phyloP scores from a whole-genome alignment of 2,329 filamentous ascomycete genomes.

The Annulohypoxylon truncatum region DNA sequence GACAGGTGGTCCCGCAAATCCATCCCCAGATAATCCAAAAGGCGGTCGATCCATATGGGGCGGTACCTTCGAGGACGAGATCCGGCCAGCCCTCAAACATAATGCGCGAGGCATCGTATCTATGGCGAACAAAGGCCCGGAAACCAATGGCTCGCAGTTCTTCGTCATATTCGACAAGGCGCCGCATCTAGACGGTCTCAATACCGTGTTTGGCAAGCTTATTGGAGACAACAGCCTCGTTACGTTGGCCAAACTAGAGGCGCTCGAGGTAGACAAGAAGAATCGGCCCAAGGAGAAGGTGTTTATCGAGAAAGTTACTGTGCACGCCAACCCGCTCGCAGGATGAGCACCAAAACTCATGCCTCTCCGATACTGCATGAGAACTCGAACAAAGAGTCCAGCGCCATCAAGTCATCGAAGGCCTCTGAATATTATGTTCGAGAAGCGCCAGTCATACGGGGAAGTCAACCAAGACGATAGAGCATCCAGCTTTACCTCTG shows the following conservation, averaged over 20 bases:
- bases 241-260: constrained; percentile 78
- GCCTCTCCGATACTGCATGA: background rate
- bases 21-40: constrained; percentile 70
- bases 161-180: constrained; percentile 83
- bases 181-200: constrained; percentile 83
- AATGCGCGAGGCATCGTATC: constrained; percentile 76
- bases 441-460: background rate
- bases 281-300: constrained; percentile 75
- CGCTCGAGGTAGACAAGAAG: constrained; percentile 80
- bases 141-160: constrained; percentile 83
- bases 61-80: constrained; percentile 82
- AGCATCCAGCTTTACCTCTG: background rate
- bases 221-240: constrained; percentile 72
- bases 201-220: constrained; percentile 84
- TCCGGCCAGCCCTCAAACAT: constrained; percentile 76
- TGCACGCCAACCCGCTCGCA: constrained; percentile 85
- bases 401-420: background rate
- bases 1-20: constrained; percentile 72
- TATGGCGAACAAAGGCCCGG: constrained; percentile 82
- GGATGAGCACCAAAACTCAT: constrained; percentile 54
- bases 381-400: background rate
- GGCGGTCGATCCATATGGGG: constrained; percentile 80
- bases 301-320: constrained; percentile 74
- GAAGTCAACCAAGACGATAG: background rate
- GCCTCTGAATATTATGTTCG: background rate